phyloP scores from a whole-genome alignment of 2,329 filamentous ascomycete genomes.

The Periconia sp. region DNA sequence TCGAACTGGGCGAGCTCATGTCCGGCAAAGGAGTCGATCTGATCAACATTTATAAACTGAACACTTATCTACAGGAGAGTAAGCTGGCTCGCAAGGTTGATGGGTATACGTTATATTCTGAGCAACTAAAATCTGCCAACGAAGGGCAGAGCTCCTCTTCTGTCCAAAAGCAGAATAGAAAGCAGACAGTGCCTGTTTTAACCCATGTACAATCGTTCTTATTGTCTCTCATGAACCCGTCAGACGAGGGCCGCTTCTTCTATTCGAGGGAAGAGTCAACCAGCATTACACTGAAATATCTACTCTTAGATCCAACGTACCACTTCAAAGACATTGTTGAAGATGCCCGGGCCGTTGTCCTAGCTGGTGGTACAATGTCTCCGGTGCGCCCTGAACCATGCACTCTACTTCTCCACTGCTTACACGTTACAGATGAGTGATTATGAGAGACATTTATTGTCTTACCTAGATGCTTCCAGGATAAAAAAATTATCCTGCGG shows the following conservation, averaged over 20 bases:
- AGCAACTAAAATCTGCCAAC: slow-evolving; percentile 42
- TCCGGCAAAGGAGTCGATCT: slow-evolving; percentile 87
- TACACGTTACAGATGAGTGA: slow-evolving; percentile 67
- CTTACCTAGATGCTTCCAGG: slow-evolving; percentile 63
- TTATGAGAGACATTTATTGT: slow-evolving; percentile 84
- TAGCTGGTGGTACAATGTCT: slow-evolving; percentile 97
- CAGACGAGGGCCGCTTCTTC: slow-evolving; percentile 65
- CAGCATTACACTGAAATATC: slow-evolving; percentile 72
- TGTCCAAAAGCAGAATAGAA: slow-evolving; percentile 11
- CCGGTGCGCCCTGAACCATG: slow-evolving; percentile 55
- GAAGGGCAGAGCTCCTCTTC: background rate
- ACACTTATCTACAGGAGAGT: slow-evolving; percentile 85
- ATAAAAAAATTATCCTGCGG: slow-evolving; percentile 87
- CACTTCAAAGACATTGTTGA: slow-evolving; percentile 88
- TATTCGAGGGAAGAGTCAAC: slow-evolving; percentile 51
- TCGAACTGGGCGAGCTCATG: slow-evolving; percentile 72
- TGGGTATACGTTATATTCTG: slow-evolving; percentile 71
- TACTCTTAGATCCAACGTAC: slow-evolving; percentile 86
- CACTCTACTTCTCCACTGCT: background rate
- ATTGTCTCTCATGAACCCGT: slow-evolving; percentile 81
- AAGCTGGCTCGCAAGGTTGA: slow-evolving; percentile 95
- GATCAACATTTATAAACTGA: slow-evolving; percentile 88
- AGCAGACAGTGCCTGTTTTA: slow-evolving; percentile 54
- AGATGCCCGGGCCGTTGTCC: slow-evolving; percentile 80
- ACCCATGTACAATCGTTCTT: slow-evolving; percentile 71